Evolutionary conservation across 441 rosid species (phyloP).

Genomic region (Populus tomentosa): DNA sequence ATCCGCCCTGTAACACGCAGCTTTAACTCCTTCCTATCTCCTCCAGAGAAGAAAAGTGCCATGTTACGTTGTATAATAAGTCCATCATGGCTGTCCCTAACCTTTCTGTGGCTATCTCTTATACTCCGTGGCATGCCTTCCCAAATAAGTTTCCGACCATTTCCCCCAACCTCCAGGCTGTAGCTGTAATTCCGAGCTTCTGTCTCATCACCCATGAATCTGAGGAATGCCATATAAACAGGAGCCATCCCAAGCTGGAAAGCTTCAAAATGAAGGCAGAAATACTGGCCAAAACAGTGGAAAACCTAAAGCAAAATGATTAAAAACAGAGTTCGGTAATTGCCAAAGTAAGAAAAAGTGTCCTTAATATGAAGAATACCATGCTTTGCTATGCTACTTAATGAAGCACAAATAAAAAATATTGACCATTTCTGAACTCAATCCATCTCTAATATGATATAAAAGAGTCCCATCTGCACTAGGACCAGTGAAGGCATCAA

Average conservation of each 20-base stretch:
- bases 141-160: constrained; percentile 81
- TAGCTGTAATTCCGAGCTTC: constrained; percentile 86
- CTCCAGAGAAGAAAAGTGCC: constrained; percentile 97
- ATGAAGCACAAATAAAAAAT: background rate
- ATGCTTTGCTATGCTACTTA: background rate
- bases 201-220: constrained; percentile 88
- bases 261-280: constrained; percentile 95
- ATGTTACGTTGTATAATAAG: constrained; percentile 85
- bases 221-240: constrained; percentile 88
- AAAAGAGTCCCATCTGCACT: background rate
- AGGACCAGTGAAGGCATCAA: background rate
- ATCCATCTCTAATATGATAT: background rate
- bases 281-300: constrained; percentile 92
- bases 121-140: constrained; percentile 90
- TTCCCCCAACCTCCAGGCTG: constrained; percentile 93
- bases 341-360: background rate
- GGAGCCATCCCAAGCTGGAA: constrained; percentile 97
- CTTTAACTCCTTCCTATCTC: constrained; percentile 90
- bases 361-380: background rate
- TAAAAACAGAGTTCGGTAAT: constrained; percentile 3
- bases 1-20: constrained; percentile 87
- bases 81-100: constrained; percentile 92
- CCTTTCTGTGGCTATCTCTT: constrained; percentile 89
- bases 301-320: constrained; percentile 49
- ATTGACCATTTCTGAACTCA: background rate